A percentile compares a stretch with the other conserved stretches of the same genome.
These are phyloP conservation scores for Rasamsonia emersonii DNA, from an alignment of 2,329 filamentous ascomycete species.

Conservation along the genomic window DNA sequence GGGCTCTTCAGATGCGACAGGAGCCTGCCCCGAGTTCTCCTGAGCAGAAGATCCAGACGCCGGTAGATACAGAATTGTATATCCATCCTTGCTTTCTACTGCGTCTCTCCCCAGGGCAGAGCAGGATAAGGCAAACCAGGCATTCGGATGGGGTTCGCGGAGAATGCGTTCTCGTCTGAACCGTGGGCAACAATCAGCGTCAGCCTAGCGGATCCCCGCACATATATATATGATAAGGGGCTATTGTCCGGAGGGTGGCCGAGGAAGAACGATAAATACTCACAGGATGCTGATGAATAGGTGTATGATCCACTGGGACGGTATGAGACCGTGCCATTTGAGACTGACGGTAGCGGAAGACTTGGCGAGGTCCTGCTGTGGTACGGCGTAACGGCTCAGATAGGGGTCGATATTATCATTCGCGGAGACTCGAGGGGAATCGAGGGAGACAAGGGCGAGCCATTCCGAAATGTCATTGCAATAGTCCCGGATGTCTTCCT, in stretches of 20 bases:
- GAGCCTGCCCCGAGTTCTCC: neutral
- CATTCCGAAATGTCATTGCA: conserved; percentile 53
- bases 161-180: neutral
- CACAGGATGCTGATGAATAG: conserved; percentile 30
- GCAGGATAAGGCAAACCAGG: conserved; percentile 29
- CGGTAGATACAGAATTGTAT: conserved; percentile 22
- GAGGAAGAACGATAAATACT: conserved; percentile 13
- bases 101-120: conserved; percentile 25
- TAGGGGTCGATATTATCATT: conserved; percentile 35
- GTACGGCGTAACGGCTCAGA: conserved; percentile 35
- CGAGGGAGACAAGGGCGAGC: conserved; percentile 48
- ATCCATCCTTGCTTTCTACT: conserved; percentile 33
- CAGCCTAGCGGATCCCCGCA: neutral
- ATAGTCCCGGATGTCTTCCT: conserved; percentile 51
- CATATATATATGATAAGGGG: conserved; percentile 1
- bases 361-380: conserved; percentile 18
- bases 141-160: neutral
- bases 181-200: neutral
- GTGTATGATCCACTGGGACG: conserved; percentile 30
- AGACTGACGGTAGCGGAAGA: conserved; percentile 24
- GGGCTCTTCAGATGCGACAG: neutral
- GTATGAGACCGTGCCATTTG: conserved; percentile 36
- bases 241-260: conserved; percentile 3
- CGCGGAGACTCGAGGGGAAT: conserved; percentile 29
- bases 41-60: neutral